A percentile compares a stretch with the other conserved stretches of the same genome.
phyloP scores from a whole-genome alignment of 208 protist genomes.

The Leishmania martiniquensis region DNA sequence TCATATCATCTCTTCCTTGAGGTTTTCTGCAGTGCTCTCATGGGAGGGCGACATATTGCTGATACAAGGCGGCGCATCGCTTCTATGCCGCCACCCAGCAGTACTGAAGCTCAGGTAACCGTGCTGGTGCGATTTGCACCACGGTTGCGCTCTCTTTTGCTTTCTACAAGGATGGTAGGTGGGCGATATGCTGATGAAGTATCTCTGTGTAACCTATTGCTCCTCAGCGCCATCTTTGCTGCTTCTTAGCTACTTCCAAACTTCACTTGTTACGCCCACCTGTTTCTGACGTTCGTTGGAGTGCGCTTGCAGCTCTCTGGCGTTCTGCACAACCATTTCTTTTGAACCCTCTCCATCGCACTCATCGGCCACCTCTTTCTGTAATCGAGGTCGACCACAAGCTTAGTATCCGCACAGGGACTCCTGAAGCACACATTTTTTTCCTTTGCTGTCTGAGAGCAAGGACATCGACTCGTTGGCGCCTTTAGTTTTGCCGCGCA shows the following conservation, averaged over 20 bases:
- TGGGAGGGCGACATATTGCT: background rate
- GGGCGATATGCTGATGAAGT: too few relatives aligned
- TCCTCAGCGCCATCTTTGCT: background rate
- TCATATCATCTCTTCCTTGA: background rate
- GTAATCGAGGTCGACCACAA: background rate
- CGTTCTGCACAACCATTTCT: background rate
- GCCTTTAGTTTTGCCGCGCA: background rate
- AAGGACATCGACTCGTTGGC: background rate
- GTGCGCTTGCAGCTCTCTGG: background rate
- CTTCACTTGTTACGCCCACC: background rate
- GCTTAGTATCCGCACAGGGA: background rate
- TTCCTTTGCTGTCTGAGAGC: background rate
- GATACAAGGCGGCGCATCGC: background rate
- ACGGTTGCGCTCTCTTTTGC: background rate
- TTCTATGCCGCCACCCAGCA: background rate
- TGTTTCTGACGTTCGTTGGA: background rate
- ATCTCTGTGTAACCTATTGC: too few relatives aligned
- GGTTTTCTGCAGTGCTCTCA: background rate
- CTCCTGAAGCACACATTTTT: background rate
- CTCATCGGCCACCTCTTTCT: background rate
- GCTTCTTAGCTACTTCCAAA: background rate
- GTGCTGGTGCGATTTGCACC: background rate
- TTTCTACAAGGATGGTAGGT: background rate
- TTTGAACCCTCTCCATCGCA: background rate
- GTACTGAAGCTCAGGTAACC: background rate